Evolutionary conservation across 148 eudicot species (phyloP).

Genomic region (Fallopia convolvulus): DNA sequence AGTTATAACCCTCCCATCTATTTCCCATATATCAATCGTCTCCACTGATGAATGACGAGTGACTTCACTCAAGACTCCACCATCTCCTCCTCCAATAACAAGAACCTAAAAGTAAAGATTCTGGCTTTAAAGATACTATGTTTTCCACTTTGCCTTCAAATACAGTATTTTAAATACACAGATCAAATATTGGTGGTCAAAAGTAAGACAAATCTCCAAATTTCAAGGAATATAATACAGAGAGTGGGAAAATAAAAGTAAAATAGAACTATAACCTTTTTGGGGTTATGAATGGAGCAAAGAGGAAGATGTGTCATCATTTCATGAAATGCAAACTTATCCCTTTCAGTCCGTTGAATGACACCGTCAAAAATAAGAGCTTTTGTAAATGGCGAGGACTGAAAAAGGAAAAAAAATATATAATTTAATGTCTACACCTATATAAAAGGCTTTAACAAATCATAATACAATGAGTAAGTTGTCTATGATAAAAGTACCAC

Average conservation of each 20-base stretch:
- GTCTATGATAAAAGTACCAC: no score
- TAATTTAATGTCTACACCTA: no score
- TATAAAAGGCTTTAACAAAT: no score
- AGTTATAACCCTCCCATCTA: constrained; percentile 93
- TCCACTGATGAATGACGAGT: constrained; percentile 87
- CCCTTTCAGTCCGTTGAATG: constrained; percentile 34
- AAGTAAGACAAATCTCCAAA: not conserved
- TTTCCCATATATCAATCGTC: constrained; percentile 91
- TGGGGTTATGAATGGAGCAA: constrained; percentile 33
- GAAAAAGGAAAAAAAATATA: no score
- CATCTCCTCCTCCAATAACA: constrained; percentile 99
- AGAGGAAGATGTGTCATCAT: constrained; percentile 45
- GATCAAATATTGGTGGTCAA: not conserved
- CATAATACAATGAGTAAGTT: no score
- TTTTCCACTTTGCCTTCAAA: not conserved
- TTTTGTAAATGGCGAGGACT: no score
- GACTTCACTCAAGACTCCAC: constrained; percentile 97
- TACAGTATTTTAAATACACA: not conserved
- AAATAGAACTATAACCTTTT: constrained; percentile 16
- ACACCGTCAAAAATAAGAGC: no score
- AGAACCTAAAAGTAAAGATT: constrained; percentile 46
- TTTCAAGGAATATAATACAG: not conserved
- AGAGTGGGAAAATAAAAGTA: not conserved
- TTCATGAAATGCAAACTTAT: constrained; percentile 42
- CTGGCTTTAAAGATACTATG: not conserved